These are phyloP conservation scores for Candida sphagnicola DNA, from an alignment of 805 yeast genomes.

Conservation along the genomic window DNA sequence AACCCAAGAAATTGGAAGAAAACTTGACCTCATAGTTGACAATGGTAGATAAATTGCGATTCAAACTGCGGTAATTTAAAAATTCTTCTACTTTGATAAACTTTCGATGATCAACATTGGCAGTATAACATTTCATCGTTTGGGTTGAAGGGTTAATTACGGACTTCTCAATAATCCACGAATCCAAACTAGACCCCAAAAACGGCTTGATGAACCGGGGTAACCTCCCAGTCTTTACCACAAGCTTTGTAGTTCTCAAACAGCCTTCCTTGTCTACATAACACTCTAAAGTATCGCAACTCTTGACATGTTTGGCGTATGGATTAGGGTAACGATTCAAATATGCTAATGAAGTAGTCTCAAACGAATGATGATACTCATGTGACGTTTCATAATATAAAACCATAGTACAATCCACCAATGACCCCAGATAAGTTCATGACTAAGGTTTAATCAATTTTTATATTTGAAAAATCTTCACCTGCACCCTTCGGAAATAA, in stretches of 20 bases:
- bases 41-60: constrained; percentile 27
- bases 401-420: constrained; percentile 31
- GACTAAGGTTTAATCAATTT: too few species aligned
- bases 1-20: constrained; percentile 62
- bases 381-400: constrained; percentile 29
- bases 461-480: background rate
- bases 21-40: constrained; percentile 65
- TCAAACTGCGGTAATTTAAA: constrained; percentile 48
- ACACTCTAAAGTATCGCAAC: constrained; percentile 71
- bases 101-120: constrained; percentile 79
- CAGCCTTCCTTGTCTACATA: constrained; percentile 59
- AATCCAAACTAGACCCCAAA: constrained; percentile 61
- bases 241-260: constrained; percentile 66
- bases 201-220: constrained; percentile 79
- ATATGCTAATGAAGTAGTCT: constrained; percentile 71
- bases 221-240: constrained; percentile 73
- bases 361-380: constrained; percentile 48
- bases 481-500: background rate
- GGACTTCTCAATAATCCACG: constrained; percentile 81
- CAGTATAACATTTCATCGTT: constrained; percentile 63
- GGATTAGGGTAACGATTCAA: constrained; percentile 67
- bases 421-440: too few species aligned
- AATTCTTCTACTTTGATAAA: constrained; percentile 78
- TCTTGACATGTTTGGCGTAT: constrained; percentile 76
- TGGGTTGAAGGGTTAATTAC: constrained; percentile 59